A percentile compares a stretch with the other conserved stretches of the same genome.
Evolutionary conservation across 148 eudicot species (phyloP).

Genomic region (Simmondsia chinensis): DNA sequence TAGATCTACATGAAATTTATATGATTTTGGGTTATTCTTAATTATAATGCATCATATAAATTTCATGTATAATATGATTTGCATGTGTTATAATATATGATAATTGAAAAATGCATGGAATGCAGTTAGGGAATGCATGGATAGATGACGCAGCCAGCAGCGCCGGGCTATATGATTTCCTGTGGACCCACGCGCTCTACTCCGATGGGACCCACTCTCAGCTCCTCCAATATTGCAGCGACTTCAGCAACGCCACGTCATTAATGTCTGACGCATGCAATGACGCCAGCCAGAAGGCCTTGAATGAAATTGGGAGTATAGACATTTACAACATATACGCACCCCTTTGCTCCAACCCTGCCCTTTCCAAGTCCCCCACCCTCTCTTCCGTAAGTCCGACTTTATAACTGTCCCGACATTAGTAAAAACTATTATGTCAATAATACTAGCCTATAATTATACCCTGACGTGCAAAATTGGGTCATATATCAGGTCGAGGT

Average conservation of each 20-base stretch:
- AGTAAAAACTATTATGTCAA: neutral
- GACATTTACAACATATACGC: conserved; percentile 33
- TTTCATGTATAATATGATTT: too few relatives aligned
- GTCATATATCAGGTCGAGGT: conserved; percentile 13
- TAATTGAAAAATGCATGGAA: too few relatives aligned
- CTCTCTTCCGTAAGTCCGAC: conserved; percentile 20
- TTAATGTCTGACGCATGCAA: conserved; percentile 5
- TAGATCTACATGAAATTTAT: neutral
- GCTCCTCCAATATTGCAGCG: conserved; percentile 12
- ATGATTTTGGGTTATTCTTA: too few relatives aligned
- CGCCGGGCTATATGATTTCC: conserved; percentile 19
- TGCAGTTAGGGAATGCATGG: conserved; percentile 36
- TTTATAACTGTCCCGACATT: neutral
- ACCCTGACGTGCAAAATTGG: neutral
- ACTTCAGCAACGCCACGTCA: conserved; percentile 2
- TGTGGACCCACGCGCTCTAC: conserved; percentile 27
- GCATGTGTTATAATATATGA: too few relatives aligned
- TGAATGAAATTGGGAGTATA: conserved; percentile 17
- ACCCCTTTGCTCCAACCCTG: conserved; percentile 12
- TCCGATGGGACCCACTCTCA: conserved; percentile 24
- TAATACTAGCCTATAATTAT: neutral
- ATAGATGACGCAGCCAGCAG: conserved; percentile 16
- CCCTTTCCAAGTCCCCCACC: conserved; percentile 5
- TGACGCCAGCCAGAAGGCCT: neutral
- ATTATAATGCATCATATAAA: too few relatives aligned